Evolutionary conservation across 1,284 basidiomycete genomes (phyloP), one percentile per base, ranked within the genome.

Genomic region (Malassezia caprae): DNA sequence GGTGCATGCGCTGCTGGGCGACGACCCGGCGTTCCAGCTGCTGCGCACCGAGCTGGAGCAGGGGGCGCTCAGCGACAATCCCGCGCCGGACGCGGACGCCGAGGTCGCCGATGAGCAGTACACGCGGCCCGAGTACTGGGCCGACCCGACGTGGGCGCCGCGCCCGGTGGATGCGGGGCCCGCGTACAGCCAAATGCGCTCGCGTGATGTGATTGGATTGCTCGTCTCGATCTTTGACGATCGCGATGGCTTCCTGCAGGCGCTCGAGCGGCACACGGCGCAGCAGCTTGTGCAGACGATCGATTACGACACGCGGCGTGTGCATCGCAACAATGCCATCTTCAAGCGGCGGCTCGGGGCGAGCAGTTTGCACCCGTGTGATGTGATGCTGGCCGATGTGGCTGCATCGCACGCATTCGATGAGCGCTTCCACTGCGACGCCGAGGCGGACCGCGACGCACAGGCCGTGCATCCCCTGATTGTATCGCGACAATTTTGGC

Each of bases 161-260:
- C 43, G 55, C 12, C 55, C 55, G 23, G 55, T 57, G 19, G 55
- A 57, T 31, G 64, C 67, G 8, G 64, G 67, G 1, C 60, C 63
- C 12, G 62, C 56, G 12, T 73, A 68, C 50, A 62, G 64, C 43
- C 56, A 65, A 56, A 67, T 65, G 32, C 63, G 62, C 17, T 61
- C 59, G 21, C 61, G 62, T 32, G 71, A 73, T 51, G 67, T 73
- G 43, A 63, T 73, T 32, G 65, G 63, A 19, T 63, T 73, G 60
- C 64, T 73, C 8, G 65, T 70, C 4, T 61, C 60, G 43, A 72
- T 73, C 61, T 73, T 73, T 61, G 64, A 71, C 60, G 71, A 73
- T 39, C 62, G 62, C 10, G 57, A 45, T 8, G 64, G 68, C 21
- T 73, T 73, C 53, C 61, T 73, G 23, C 55, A 56, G 8, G 71